Conservation (phyloP, 2,329 filamentous ascomycete species). For the Alternaria brassicae region DNA sequence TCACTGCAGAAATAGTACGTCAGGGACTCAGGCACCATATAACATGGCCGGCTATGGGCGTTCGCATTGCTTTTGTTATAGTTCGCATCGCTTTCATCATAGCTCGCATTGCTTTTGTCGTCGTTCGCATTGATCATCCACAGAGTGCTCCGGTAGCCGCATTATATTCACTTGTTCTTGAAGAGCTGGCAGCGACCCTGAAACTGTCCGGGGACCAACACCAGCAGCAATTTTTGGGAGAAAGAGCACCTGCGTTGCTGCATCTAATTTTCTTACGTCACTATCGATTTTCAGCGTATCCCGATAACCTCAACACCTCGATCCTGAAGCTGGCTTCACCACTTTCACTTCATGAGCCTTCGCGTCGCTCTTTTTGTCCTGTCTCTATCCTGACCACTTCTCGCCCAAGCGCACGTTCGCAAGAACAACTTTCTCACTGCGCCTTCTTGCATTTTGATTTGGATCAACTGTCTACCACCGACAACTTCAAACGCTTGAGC, state of each 20-base stretch:
- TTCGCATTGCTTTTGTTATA: conserved; percentile 5
- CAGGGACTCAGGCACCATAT: conserved; percentile 15
- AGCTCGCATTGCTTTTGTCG: conserved; percentile 9
- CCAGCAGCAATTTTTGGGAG: neutral
- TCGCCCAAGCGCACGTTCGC: conserved; percentile 9
- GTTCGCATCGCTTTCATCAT: conserved; percentile 8
- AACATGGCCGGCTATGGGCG: conserved; percentile 18
- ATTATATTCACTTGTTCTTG: neutral
- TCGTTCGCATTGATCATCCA: neutral
- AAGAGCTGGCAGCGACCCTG: conserved; percentile 1
- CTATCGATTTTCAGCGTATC: neutral
- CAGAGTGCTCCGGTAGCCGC: conserved; percentile 11
- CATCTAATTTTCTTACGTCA: neutral
- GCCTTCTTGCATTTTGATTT: conserved; percentile 12
- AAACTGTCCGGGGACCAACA: neutral
- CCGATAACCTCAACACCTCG: neutral
- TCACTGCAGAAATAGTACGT: conserved; percentile 10
- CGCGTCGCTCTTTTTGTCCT: conserved; percentile 1
- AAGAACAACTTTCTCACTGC: conserved; percentile 1
- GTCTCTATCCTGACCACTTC: neutral
- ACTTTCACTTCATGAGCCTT: conserved; percentile 10
- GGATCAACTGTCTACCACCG: conserved; percentile 5
- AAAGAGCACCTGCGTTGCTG: conserved; percentile 2
- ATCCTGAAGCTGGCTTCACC: conserved; percentile 15
- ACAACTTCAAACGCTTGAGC: conserved; percentile 5